Percentiles rank a stretch among this genome's conserved stretches.
These are phyloP conservation scores for Fusarium sp. DNA, from an alignment of 2,329 filamentous ascomycete species.

Conservation along the genomic window DNA sequence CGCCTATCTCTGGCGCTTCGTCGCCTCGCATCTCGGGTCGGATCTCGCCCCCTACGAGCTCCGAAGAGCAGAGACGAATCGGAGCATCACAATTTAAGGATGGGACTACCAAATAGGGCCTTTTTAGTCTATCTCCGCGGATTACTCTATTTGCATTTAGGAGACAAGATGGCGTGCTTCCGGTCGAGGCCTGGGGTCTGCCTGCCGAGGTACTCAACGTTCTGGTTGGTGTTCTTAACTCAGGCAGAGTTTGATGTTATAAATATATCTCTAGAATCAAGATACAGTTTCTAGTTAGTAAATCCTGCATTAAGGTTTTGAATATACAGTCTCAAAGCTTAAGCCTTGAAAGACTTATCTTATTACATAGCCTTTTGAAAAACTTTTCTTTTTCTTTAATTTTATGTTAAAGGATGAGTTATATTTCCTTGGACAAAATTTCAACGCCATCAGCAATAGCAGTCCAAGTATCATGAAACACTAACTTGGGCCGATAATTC, in stretches of 20 bases:
- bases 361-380: too few relatives aligned
- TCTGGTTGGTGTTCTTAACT: neutral
- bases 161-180: neutral
- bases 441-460: too few relatives aligned
- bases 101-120: fast-evolving
- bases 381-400: too few relatives aligned
- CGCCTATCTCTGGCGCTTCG: neutral
- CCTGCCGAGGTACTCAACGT: neutral
- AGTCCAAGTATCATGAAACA: too few relatives aligned
- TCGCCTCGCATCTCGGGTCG: neutral
- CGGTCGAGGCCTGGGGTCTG: neutral
- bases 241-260: neutral
- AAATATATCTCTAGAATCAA: too few relatives aligned
- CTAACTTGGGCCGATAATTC: too few relatives aligned
- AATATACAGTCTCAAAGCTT: too few relatives aligned
- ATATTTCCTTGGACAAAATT: too few relatives aligned
- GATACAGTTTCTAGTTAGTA: too few relatives aligned
- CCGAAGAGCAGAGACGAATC: neutral
- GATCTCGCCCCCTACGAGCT: neutral
- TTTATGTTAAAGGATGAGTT: too few relatives aligned
- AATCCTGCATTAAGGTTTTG: too few relatives aligned
- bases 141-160: neutral
- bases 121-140: neutral
- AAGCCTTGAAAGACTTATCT: too few relatives aligned
- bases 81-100: fast-evolving